These are phyloP conservation scores for Talaromyces sp. DNA, from an alignment of 2,329 filamentous ascomycete species.

Conservation along the genomic window DNA sequence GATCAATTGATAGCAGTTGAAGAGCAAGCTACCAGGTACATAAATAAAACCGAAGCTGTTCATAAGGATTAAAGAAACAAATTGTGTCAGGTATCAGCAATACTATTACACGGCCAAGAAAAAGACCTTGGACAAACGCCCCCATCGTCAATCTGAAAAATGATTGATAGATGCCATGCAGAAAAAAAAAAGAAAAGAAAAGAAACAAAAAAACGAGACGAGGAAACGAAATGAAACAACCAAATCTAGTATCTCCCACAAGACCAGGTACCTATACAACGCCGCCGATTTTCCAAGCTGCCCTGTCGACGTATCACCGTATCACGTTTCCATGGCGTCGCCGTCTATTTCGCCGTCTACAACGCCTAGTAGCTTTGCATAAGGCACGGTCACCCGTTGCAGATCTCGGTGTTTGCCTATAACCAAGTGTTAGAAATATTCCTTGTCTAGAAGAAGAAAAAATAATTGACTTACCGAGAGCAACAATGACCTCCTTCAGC, in stretches of 20 bases:
- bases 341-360: slow-evolving; percentile 29
- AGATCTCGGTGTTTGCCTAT: slow-evolving; percentile 91
- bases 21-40: too few species aligned
- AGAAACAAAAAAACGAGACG: background rate
- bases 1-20: too few species aligned
- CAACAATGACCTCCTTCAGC: slow-evolving; percentile 83
- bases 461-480: slow-evolving; percentile 65
- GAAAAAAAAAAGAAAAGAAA: background rate
- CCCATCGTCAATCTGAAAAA: background rate
- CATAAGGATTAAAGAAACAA: background rate
- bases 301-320: background rate
- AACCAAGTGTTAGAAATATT: slow-evolving; percentile 6
- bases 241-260: background rate
- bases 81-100: background rate
- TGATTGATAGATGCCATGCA: background rate
- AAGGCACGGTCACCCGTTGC: slow-evolving; percentile 90
- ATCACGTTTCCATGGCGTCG: slow-evolving; percentile 24
- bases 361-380: slow-evolving; percentile 72
- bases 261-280: background rate
- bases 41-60: too few species aligned
- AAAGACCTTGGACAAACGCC: background rate
- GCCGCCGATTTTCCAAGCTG: background rate
- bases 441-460: background rate
- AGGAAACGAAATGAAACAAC: background rate
- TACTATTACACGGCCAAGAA: background rate